Evolutionary conservation across 768 basidiomycete genomes (phyloP).

Genomic region (Lenzites betulinus): DNA sequence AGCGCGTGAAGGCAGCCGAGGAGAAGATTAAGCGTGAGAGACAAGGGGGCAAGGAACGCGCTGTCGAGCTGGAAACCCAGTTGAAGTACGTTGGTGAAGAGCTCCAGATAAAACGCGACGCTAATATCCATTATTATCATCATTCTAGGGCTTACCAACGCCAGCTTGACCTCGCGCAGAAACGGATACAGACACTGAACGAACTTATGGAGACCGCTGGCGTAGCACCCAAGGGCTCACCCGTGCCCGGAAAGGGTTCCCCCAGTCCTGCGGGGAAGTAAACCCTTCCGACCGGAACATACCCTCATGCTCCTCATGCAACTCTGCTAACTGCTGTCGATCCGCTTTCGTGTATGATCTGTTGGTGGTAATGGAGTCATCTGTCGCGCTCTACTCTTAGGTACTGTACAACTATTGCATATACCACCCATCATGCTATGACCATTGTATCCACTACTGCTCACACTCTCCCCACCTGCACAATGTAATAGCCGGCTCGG

Average conservation of each 20-base stretch:
- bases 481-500: not conserved
- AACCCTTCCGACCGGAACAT: not conserved
- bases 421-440: slow-evolving; percentile 13
- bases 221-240: slow-evolving; percentile 7
- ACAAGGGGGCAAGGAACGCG: slow-evolving; percentile 90
- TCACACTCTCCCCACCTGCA: not conserved
- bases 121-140: not conserved
- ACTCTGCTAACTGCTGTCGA: slow-evolving; percentile 4
- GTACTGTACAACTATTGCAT: slow-evolving; percentile 19
- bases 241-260: slow-evolving; percentile 7
- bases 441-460: slow-evolving; percentile 17
- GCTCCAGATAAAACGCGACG: not conserved
- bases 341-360: slow-evolving; percentile 4
- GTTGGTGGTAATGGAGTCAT: slow-evolving; percentile 4
- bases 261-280: not conserved
- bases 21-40: slow-evolving; percentile 92
- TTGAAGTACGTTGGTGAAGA: slow-evolving; percentile 52
- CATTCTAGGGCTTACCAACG: slow-evolving; percentile 18
- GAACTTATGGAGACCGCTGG: slow-evolving; percentile 44
- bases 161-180: slow-evolving; percentile 61
- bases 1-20: slow-evolving; percentile 76
- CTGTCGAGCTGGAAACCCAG: slow-evolving; percentile 73
- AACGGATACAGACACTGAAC: slow-evolving; percentile 61
- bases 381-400: slow-evolving; percentile 2
- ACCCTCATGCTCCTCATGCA: not conserved